phyloP scores from a whole-genome alignment of 2,329 filamentous ascomycete species.

The Xylariales sp. region DNA sequence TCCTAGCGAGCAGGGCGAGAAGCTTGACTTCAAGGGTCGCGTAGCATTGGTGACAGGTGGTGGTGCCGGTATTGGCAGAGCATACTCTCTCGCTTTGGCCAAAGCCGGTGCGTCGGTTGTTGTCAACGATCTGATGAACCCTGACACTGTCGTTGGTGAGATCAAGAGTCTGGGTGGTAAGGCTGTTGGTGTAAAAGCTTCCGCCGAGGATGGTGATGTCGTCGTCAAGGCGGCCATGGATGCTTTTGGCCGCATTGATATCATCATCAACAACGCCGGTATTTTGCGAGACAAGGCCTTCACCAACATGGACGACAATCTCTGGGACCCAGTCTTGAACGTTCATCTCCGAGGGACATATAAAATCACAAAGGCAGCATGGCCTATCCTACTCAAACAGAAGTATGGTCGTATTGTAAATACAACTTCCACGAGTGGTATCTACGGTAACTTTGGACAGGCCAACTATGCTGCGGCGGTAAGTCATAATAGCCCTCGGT shows the following conservation, averaged over 20 bases:
- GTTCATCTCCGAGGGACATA: constrained; percentile 94
- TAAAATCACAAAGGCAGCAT: constrained; percentile 94
- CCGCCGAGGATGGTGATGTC: constrained; percentile 84
- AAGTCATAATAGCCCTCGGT: constrained; percentile 32
- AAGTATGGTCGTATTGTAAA: constrained; percentile 97
- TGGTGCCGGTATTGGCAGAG: constrained; percentile 85
- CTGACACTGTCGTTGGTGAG: constrained; percentile 84
- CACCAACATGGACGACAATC: constrained; percentile 90
- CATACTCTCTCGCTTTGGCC: constrained; percentile 85
- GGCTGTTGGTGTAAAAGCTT: constrained; percentile 89
- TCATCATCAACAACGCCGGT: constrained; percentile 95
- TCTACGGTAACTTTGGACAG: constrained; percentile 99
- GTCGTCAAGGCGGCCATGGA: constrained; percentile 94
- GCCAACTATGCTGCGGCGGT: constrained; percentile 92
- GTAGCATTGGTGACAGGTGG: constrained; percentile 85
- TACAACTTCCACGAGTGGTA: constrained; percentile 93
- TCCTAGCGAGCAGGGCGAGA: constrained; percentile 66
- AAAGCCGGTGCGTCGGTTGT: constrained; percentile 80
- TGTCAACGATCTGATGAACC: constrained; percentile 93
- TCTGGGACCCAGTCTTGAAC: constrained; percentile 88
- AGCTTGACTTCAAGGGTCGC: constrained; percentile 76
- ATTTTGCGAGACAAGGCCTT: constrained; percentile 98
- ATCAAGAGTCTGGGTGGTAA: constrained; percentile 86
- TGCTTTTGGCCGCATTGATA: constrained; percentile 87
- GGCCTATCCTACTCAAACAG: constrained; percentile 96